Evolutionary conservation across 805 yeast genomes (phyloP).

Genomic region (Myxozyma sirexii): DNA sequence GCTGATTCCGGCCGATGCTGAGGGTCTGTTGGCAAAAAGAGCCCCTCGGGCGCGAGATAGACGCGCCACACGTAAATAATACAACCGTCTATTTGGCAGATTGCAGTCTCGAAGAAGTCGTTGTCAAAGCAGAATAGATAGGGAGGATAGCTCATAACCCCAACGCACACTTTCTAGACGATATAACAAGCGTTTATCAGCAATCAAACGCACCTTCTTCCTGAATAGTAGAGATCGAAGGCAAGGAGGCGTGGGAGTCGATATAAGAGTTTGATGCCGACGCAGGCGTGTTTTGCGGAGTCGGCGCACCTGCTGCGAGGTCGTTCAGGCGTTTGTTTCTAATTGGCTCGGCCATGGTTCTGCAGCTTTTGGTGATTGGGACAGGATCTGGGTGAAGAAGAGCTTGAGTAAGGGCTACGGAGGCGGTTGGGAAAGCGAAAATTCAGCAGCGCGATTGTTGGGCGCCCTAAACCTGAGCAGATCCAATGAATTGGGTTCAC

Average conservation of each 20-base stretch:
- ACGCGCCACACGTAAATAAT: neutral
- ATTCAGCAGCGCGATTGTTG: slow-evolving; percentile 9
- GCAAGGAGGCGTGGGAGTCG: slow-evolving; percentile 49
- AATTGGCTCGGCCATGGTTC: slow-evolving; percentile 81
- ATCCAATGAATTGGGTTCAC: too few relatives aligned
- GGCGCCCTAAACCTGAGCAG: slow-evolving; percentile 6
- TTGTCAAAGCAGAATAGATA: neutral
- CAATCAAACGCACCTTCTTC: slow-evolving; percentile 55
- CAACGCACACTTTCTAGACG: neutral
- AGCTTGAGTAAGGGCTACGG: neutral
- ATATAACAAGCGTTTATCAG: neutral
- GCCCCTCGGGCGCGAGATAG: neutral
- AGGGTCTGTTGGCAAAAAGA: neutral
- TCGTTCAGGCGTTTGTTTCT: slow-evolving; percentile 69
- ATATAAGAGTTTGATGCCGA: slow-evolving; percentile 58
- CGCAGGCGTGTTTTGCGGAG: slow-evolving; percentile 98
- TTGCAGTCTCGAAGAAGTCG: too few relatives aligned
- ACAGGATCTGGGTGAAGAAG: slow-evolving; percentile 3
- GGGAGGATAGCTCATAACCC: neutral
- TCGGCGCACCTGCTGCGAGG: slow-evolving; percentile 85
- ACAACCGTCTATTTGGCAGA: too few relatives aligned
- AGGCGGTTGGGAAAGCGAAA: slow-evolving; percentile 15
- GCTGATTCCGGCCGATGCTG: too few relatives aligned
- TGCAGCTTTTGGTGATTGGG: neutral
- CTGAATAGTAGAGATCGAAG: slow-evolving; percentile 66